Conservation (phyloP, 2,329 filamentous ascomycete species). For the Alternaria dauci region DNA sequence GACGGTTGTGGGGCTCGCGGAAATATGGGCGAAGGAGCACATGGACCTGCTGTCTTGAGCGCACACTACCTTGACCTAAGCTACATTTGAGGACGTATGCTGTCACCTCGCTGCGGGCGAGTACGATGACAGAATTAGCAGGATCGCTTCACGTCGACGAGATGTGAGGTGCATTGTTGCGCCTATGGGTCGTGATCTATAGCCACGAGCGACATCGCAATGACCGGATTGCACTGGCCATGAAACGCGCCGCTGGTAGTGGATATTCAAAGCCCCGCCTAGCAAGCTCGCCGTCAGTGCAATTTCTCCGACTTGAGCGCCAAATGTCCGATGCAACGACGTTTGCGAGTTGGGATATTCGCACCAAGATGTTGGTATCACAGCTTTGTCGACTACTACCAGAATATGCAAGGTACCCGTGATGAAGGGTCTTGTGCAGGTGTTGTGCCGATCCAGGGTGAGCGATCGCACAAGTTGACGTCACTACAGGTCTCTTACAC, state of each 20-base stretch:
- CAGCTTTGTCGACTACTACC: conserved; percentile 3
- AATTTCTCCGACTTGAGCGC: neutral
- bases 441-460: neutral
- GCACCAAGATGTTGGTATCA: neutral
- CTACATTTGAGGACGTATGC: neutral
- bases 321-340: neutral
- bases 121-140: neutral
- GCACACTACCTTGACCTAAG: neutral
- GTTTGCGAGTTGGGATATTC: neutral
- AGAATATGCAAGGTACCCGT: conserved; percentile 5
- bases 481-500: neutral
- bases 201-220: neutral
- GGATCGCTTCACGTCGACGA: neutral
- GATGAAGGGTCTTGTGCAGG: conserved; percentile 1
- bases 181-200: conserved; percentile 5
- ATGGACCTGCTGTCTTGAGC: conserved; percentile 13
- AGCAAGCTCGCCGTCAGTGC: neutral
- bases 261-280: neutral
- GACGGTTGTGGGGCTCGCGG: conserved; percentile 22
- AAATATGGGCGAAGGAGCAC: conserved; percentile 14
- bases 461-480: conserved; percentile 5
- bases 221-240: neutral
- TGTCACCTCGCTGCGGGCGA: conserved; percentile 6
- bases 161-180: neutral
- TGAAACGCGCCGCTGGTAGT: conserved; percentile 9